A percentile compares a stretch with the other conserved stretches of the same genome.
phyloP scores from a whole-genome alignment of 441 rosid genomes.

The Populus hybrid region DNA sequence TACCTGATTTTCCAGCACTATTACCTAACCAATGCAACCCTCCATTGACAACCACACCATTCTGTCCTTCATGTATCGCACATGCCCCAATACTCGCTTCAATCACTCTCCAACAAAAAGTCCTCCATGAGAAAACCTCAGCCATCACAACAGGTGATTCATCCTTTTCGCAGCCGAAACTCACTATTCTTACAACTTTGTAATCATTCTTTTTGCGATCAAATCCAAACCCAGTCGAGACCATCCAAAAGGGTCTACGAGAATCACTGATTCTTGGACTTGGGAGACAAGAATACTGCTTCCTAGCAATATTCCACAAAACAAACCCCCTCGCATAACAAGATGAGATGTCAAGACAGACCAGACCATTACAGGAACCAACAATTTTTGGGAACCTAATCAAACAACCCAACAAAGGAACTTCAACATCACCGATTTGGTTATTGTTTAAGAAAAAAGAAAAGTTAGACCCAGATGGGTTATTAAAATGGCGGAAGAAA shows the following conservation, averaged over 20 bases:
- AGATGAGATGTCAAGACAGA: constrained; percentile 32
- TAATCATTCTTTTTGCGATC: constrained; percentile 19
- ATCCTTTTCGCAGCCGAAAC: constrained; percentile 1
- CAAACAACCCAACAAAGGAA: constrained; percentile 13
- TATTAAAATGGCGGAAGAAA: constrained; percentile 21
- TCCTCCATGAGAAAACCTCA: constrained; percentile 29
- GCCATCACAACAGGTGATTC: constrained; percentile 6
- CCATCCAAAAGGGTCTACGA: constrained; percentile 22
- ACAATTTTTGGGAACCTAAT: constrained; percentile 25
- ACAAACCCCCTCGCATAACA: constrained; percentile 19
- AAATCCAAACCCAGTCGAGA: constrained; percentile 30
- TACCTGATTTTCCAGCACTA: constrained; percentile 1
- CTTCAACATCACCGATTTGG: background rate
- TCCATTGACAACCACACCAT: constrained; percentile 21
- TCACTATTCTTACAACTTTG: constrained; percentile 32
- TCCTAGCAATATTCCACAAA: constrained; percentile 29
- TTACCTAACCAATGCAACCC: constrained; percentile 26
- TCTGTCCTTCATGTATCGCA: constrained; percentile 18
- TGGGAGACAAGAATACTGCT: constrained; percentile 11
- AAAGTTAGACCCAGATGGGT: background rate
- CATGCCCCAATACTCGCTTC: constrained; percentile 7
- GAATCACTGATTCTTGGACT: constrained; percentile 8
- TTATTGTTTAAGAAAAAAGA: background rate
- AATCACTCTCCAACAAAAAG: constrained; percentile 22
- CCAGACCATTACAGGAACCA: constrained; percentile 30